Base-by-base conservation (phyloP, 495 filamentous ascomycete species). In the Thermothielavioides terrestris region DNA sequence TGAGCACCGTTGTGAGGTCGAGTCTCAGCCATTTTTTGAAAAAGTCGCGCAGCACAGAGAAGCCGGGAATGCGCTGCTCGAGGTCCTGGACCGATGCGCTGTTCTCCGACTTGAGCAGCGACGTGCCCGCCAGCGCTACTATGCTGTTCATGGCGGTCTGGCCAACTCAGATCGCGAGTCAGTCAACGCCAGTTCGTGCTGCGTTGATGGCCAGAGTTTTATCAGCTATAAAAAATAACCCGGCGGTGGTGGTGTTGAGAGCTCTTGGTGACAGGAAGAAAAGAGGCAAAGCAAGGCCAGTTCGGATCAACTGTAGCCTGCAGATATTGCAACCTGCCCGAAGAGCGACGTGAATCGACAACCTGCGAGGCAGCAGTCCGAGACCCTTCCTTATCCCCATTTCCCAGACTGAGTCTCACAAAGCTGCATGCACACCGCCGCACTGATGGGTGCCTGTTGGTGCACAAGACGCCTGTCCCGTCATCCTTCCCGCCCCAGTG, bases 11-110 rank as follows among this genome's bases (percentile, higher is more conserved):
- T 4, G 61, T 63, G 39, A 69, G 46, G 41, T 67, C 65, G 28
- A 69, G 20, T 18, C 50, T 39, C 42, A 63, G 48, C 63, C 63
- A 66, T 49, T 45, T 59, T 31, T 61, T 54, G 46, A 64, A 59
- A 46, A 64, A 64, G 10, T 44, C 45, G 27, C 58, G 56, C 15
- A 64, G 31, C 9, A 57, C 22, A 2, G 39, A 37, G 36, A 61
- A 64, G 36, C 61, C 59, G 10, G 59, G 61, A 14, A 61, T 54
- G 20, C 49, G 48, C 14, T 56, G 20, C 48, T 64, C 61, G 25
- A 61, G 49, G 35, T 57, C 55, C 7, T 60, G 37, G n/a, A 55
- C 15, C 2, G 50, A 44, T 2, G 42, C 37, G 11, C 46, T 34
- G 3, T 28, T 9, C 39, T 28, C 38, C n/a, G n/a, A n/a, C 4